These are phyloP conservation scores for Tuber aestivum DNA, from an alignment of 495 filamentous ascomycete genomes.

Conservation along the genomic window DNA sequence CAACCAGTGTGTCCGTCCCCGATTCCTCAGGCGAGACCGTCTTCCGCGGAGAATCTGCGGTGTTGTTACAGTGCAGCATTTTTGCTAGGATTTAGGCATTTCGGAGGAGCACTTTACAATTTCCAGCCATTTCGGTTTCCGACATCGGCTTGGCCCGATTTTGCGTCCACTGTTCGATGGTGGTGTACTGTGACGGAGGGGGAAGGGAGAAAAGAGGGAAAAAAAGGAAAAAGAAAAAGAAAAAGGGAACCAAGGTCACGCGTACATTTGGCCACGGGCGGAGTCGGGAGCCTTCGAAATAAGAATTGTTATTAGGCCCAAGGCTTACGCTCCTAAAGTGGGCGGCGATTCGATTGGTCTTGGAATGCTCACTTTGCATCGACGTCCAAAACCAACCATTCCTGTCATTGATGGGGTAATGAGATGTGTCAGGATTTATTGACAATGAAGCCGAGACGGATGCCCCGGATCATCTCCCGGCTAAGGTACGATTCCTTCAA, in stretches of 20 bases:
- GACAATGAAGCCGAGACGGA: not conserved
- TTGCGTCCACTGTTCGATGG: not conserved
- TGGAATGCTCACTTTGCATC: not conserved
- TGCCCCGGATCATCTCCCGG: not conserved
- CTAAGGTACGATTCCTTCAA: not conserved
- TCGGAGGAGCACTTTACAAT: not conserved
- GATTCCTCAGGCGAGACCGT: not conserved
- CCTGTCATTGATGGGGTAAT: constrained; percentile 3
- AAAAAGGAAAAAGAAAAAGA: not conserved
- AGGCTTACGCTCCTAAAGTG: not conserved
- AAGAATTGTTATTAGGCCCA: not conserved
- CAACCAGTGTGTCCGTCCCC: not conserved
- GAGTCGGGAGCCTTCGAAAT: not conserved
- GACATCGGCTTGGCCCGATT: not conserved
- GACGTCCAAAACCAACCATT: constrained; percentile 1
- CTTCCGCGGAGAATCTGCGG: not conserved
- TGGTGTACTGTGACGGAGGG: not conserved
- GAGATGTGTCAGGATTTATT: constrained; percentile 2
- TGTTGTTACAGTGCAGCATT: not conserved
- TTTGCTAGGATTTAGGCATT: not conserved
- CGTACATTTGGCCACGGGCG: not conserved
- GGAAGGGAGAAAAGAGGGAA: not conserved
- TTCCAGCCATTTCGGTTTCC: not conserved
- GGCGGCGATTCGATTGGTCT: not conserved
- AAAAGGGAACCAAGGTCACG: not conserved